These are phyloP conservation scores for Letharia columbiana DNA, from an alignment of 495 filamentous ascomycete genomes.

Conservation along the genomic window DNA sequence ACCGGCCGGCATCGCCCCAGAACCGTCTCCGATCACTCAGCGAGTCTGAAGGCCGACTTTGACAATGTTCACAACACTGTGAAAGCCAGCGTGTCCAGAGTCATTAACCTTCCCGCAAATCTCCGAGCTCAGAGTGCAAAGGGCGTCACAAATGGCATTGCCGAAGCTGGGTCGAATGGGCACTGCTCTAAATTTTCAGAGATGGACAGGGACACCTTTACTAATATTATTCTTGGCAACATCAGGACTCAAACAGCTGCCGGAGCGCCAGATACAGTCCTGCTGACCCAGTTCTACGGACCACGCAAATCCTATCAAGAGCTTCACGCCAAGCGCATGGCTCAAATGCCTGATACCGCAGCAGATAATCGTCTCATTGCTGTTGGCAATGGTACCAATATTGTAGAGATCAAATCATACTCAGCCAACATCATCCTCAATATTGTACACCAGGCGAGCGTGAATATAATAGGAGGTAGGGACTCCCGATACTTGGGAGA, in stretches of 20 bases:
- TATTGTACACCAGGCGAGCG: neutral
- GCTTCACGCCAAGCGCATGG: neutral
- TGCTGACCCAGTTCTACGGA: neutral
- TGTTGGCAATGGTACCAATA: neutral
- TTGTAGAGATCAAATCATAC: neutral
- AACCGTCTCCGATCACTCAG: too few species aligned
- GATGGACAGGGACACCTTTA: neutral
- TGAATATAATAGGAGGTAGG: neutral
- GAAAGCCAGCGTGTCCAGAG: too few species aligned
- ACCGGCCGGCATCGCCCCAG: neutral
- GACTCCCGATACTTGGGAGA: neutral
- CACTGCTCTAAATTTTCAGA: neutral
- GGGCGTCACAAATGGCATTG: neutral
- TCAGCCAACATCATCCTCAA: neutral
- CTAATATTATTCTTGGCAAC: neutral
- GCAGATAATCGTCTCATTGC: neutral
- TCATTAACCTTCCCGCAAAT: neutral
- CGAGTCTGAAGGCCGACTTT: neutral
- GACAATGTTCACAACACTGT: too few species aligned
- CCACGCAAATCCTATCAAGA: neutral
- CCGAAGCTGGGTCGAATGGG: neutral
- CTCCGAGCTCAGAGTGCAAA: neutral
- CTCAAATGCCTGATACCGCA: neutral
- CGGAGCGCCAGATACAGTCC: too few species aligned
- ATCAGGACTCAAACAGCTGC: neutral